Percentiles rank a stretch among this genome's conserved stretches.
These are phyloP conservation scores for Nigrograna mackinnonii DNA, from an alignment of 2,329 filamentous ascomycete species.

Conservation along the genomic window DNA sequence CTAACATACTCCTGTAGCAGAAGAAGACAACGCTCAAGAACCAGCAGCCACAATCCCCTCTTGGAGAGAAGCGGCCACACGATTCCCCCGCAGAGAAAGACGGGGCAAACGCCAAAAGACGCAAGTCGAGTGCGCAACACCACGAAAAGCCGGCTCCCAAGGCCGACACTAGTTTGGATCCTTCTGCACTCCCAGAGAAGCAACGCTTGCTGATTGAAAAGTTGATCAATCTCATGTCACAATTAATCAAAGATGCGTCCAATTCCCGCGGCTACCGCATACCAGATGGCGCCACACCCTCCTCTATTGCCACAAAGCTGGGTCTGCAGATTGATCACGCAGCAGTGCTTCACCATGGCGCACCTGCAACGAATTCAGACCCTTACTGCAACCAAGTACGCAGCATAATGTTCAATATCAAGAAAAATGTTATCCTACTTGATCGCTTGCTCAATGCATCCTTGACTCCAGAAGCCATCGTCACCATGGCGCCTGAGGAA, in stretches of 20 bases:
- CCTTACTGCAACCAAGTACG: constrained; percentile 69
- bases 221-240: constrained; percentile 69
- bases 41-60: constrained; percentile 34
- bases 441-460: constrained; percentile 73
- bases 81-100: constrained; percentile 36
- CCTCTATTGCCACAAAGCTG: constrained; percentile 68
- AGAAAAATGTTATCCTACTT: constrained; percentile 80
- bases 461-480: constrained; percentile 74
- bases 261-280: constrained; percentile 68
- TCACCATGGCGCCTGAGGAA: constrained; percentile 86
- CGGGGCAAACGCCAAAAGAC: constrained; percentile 35
- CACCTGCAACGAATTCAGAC: constrained; percentile 46
- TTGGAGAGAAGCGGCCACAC: constrained; percentile 40
- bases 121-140: constrained; percentile 37
- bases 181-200: constrained; percentile 57
- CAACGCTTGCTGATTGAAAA: constrained; percentile 72
- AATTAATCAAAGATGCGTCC: constrained; percentile 67
- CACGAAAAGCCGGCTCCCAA: constrained; percentile 20
- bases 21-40: constrained; percentile 26
- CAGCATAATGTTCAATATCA: constrained; percentile 82
- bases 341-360: constrained; percentile 59
- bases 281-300: constrained; percentile 65
- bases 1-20: constrained; percentile 15
- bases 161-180: constrained; percentile 19
- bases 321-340: constrained; percentile 80